A percentile compares a stretch with the other conserved stretches of the same genome.
phyloP scores from a whole-genome alignment of 1,284 basidiomycete genomes.

The Cryptococcus maquisensis region DNA sequence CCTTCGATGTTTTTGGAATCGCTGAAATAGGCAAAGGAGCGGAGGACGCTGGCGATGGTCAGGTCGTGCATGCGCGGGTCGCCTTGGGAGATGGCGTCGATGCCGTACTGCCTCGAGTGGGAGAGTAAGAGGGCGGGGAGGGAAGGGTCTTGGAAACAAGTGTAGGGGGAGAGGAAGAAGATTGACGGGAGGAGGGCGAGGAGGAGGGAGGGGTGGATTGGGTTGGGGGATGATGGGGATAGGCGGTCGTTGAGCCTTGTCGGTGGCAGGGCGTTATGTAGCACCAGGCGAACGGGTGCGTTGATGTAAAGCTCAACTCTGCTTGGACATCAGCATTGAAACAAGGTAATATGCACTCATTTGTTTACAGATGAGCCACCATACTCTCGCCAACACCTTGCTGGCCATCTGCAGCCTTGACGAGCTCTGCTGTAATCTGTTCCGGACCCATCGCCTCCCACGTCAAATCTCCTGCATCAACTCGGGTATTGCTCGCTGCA shows the following conservation, averaged over 20 bases:
- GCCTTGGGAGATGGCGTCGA: conserved; percentile 22
- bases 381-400: conserved; percentile 40
- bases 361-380: conserved; percentile 39
- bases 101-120: conserved; percentile 19
- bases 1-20: conserved; percentile 37
- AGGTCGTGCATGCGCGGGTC: conserved; percentile 38
- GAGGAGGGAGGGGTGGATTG: conserved; percentile 33
- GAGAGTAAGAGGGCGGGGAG: conserved; percentile 20
- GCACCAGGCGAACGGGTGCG: conserved; percentile 6
- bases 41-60: conserved; percentile 26
- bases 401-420: conserved; percentile 27
- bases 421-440: conserved; percentile 26
- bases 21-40: conserved; percentile 19
- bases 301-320: conserved; percentile 31
- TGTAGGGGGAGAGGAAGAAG: conserved; percentile 19
- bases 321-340: background rate
- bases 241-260: conserved; percentile 23
- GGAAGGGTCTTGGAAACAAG: conserved; percentile 8
- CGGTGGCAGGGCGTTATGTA: conserved; percentile 25
- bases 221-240: conserved; percentile 12
- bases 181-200: conserved; percentile 29
- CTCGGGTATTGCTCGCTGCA: conserved; percentile 30
- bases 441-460: conserved; percentile 34
- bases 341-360: too few species aligned
- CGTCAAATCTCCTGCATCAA: conserved; percentile 5